Evolutionary conservation across 805 yeast genomes (phyloP).

Genomic region (Yarrowia hollandica): DNA sequence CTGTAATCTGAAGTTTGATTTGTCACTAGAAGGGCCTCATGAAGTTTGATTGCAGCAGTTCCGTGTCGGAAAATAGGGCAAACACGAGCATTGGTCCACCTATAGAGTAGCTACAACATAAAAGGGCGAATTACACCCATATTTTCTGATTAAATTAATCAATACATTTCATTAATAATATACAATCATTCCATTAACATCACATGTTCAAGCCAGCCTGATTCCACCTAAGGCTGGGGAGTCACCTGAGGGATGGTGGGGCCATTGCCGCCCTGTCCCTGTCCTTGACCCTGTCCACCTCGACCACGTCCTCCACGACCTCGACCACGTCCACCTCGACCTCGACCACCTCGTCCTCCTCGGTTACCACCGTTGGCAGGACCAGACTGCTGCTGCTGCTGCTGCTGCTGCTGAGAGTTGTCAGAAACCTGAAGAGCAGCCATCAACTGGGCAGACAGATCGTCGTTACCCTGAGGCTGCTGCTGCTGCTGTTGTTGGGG

Average conservation of each 20-base stretch:
- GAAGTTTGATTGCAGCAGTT: too few relatives aligned
- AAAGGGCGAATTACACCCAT: too few relatives aligned
- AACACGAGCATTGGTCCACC: too few relatives aligned
- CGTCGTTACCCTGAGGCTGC: conserved; percentile 29
- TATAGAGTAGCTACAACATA: too few relatives aligned
- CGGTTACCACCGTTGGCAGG: conserved; percentile 30
- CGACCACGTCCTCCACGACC: conserved; percentile 30
- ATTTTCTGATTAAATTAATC: too few relatives aligned
- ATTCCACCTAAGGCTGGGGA: background rate
- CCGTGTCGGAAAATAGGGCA: too few relatives aligned
- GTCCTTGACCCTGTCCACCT: conserved; percentile 32
- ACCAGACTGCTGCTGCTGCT: conserved; percentile 26
- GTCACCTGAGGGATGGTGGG: conserved; percentile 11
- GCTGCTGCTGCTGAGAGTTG: conserved; percentile 21
- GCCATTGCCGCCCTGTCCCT: background rate
- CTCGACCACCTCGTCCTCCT: conserved; percentile 34
- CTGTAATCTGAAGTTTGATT: too few relatives aligned
- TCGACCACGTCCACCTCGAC: conserved; percentile 33
- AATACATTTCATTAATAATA: background rate
- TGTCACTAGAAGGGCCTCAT: too few relatives aligned
- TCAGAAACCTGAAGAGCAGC: conserved; percentile 33
- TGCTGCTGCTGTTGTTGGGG: background rate
- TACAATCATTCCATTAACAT: conserved; percentile 14
- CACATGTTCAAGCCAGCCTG: too few relatives aligned
- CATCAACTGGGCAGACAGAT: conserved; percentile 36